These are phyloP conservation scores for Rugonectria rugulosa DNA, from an alignment of 2,329 filamentous ascomycete species.

Conservation along the genomic window DNA sequence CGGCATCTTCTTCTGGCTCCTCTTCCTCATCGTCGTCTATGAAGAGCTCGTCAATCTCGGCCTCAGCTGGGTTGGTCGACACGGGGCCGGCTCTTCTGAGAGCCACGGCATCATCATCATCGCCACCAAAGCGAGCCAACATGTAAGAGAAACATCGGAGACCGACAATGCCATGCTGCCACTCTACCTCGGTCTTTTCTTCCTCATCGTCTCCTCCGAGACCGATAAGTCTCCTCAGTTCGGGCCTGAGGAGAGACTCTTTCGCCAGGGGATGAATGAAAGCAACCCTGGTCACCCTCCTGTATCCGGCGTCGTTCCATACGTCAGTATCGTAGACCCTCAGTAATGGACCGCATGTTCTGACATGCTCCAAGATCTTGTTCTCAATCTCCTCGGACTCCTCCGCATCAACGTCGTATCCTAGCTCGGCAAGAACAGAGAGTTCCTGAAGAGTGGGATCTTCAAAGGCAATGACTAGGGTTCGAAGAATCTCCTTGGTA, in stretches of 20 bases:
- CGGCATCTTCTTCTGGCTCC: conserved; percentile 5
- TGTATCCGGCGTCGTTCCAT: conserved; percentile 11
- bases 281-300: conserved; percentile 6
- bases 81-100: conserved; percentile 3
- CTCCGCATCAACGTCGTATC: background rate
- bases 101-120: conserved; percentile 10
- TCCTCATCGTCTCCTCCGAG: conserved; percentile 15
- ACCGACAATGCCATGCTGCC: conserved; percentile 23
- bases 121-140: conserved; percentile 8
- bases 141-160: conserved; percentile 24
- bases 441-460: conserved; percentile 20
- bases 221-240: conserved; percentile 11
- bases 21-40: conserved; percentile 3
- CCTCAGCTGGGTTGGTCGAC: conserved; percentile 5
- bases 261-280: conserved; percentile 21
- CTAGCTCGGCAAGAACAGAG: conserved; percentile 14
- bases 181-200: conserved; percentile 17
- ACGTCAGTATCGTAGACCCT: conserved; percentile 14
- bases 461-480: conserved; percentile 17
- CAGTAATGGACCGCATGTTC: conserved; percentile 17
- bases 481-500: conserved; percentile 24
- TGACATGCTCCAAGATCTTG: conserved; percentile 16
- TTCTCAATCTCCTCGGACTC: conserved; percentile 7
- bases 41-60: conserved; percentile 23
- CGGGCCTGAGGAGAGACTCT: conserved; percentile 11